Conservation (phyloP, 2,329 filamentous ascomycete genomes). For the Fusarium brevicatenulatum region DNA sequence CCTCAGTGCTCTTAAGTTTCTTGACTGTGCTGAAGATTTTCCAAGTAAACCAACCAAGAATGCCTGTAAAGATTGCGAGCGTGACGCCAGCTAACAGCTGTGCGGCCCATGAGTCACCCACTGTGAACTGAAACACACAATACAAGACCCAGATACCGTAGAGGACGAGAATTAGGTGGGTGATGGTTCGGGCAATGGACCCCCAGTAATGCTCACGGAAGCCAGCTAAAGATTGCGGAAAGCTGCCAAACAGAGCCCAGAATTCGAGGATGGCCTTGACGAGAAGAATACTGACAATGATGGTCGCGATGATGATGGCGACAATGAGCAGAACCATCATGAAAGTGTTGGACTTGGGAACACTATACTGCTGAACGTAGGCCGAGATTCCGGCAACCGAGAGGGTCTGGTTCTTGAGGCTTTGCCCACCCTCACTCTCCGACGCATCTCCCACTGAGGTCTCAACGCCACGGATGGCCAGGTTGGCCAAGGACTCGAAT, state of each 20-base stretch:
- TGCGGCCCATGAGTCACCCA: constrained; percentile 93
- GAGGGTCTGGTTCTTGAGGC: constrained; percentile 51
- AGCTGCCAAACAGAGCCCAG: constrained; percentile 89
- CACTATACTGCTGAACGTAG: constrained; percentile 83
- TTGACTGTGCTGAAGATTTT: constrained; percentile 83
- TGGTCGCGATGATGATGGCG: constrained; percentile 83
- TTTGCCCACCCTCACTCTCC: constrained; percentile 37
- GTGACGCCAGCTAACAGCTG: constrained; percentile 86
- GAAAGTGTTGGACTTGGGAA: constrained; percentile 91
- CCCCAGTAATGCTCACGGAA: constrained; percentile 99
- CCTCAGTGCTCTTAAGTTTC: constrained; percentile 78
- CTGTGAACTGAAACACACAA: constrained; percentile 94
- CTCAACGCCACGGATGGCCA: constrained; percentile 65
- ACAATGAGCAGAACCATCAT: constrained; percentile 94
- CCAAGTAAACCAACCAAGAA: constrained; percentile 85
- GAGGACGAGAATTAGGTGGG: constrained; percentile 86
- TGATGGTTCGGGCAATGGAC: constrained; percentile 87
- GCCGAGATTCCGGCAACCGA: constrained; percentile 81
- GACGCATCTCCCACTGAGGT: constrained; percentile 55
- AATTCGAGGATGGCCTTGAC: constrained; percentile 91
- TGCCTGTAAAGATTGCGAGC: constrained; percentile 79
- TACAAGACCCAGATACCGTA: constrained; percentile 97
- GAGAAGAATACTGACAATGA: constrained; percentile 86
- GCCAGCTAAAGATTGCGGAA: constrained; percentile 79
- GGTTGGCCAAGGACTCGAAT: constrained; percentile 60